Evolutionary conservation across 2,329 filamentous ascomycete genomes (phyloP), one percentile per base, ranked within the genome.

Genomic region (Graphilbum sp.): DNA sequence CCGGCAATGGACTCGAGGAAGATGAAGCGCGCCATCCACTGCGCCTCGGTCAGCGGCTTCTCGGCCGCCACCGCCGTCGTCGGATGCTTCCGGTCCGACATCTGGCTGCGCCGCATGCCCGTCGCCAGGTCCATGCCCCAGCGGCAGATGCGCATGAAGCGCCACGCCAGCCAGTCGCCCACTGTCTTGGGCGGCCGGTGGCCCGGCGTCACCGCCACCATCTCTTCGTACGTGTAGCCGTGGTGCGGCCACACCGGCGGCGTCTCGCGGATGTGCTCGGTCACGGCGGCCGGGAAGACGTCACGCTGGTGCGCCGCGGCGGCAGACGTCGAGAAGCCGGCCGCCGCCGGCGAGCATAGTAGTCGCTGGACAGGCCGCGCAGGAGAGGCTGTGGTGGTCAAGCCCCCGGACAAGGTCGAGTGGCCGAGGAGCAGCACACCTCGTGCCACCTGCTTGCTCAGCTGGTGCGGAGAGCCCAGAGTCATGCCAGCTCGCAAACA

Each of bases 1-100:
- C 86, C 90, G 12, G 90, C 90, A 30, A 98, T 84, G 35, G 79
- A 87, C 57, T 98, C 90, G 25, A 98, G 69, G 57, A 98, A 98
- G 48, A 98, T 72, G 52, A 94, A 88, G 7, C 88, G 72, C 35
- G 82, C 72, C 49, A 95, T 67, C 66, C 90, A 98, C 61, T 96
- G 90, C 5, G 77, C 65, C 54, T 93, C 87, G 0, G 74, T 90
- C 66, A 93, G 50, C 54, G 77, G 60, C 64, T 71, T 60, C 37
- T 71, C 51, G 40, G 70, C 66, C 18, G 54, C 52, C 9, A 72
- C 50, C 6, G 69, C 59, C 3, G 66, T 73, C 0, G 71, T 75
- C 8, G 72, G 71, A 42, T 69, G 56, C 45, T 56, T 59, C 54
- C 64, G 69, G 50, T 73, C 67, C 24, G 67, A 70, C 45, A 82